Conservation (phyloP, 305 asterid species). For the Rubia tinctorum region DNA sequence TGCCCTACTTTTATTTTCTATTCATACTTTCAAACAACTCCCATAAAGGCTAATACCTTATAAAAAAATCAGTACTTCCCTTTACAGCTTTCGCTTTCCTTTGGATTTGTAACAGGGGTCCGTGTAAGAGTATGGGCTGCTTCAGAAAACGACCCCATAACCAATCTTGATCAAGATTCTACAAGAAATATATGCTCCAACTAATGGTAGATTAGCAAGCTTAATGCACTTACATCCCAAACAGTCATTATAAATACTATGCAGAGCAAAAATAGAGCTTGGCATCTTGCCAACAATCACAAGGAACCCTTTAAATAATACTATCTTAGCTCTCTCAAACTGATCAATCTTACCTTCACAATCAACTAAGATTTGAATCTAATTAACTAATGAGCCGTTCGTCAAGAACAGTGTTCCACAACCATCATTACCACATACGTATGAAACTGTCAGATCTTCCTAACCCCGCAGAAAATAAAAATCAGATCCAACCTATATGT, state of each 20-base stretch:
- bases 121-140: slow-evolving; percentile 8
- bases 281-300: slow-evolving; percentile 2
- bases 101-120: slow-evolving; percentile 8
- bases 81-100: slow-evolving; percentile 20
- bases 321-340: neutral
- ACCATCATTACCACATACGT: neutral
- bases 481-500: neutral
- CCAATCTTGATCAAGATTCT: slow-evolving; percentile 12
- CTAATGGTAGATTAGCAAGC: slow-evolving; percentile 1
- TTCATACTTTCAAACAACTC: neutral
- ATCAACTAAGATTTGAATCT: slow-evolving; percentile 12
- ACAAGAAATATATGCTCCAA: slow-evolving; percentile 3
- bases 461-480: neutral
- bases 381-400: neutral
- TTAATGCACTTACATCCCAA: neutral
- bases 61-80: slow-evolving; percentile 4
- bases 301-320: neutral
- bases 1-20: neutral
- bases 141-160: slow-evolving; percentile 7
- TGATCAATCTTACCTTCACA: neutral
- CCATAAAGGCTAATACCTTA: neutral
- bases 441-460: slow-evolving; percentile 3
- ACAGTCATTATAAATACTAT: neutral
- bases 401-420: neutral
- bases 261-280: neutral